Evolutionary conservation across 257 asterid genomes (phyloP).

Genomic region (Euphrasia confusa): DNA sequence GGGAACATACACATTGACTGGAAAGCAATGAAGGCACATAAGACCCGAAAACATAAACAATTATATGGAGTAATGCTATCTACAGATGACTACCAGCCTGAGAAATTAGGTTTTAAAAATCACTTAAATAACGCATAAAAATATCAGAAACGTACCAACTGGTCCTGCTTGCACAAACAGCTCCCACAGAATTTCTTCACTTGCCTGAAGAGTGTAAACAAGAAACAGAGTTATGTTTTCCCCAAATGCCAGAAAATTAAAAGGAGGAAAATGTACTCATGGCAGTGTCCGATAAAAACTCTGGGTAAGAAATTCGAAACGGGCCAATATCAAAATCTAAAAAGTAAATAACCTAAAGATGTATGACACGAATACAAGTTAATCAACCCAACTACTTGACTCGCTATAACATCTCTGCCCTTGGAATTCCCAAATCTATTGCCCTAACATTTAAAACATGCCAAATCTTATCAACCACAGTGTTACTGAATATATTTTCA

Average conservation of each 20-base stretch:
- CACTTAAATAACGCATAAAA: background rate
- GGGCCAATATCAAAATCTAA: background rate
- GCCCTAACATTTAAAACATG: constrained; percentile 1
- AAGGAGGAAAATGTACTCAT: background rate
- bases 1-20: constrained; percentile 95
- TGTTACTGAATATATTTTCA: background rate
- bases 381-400: background rate
- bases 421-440: too few species aligned
- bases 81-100: background rate
- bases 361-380: background rate
- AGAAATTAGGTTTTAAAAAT: background rate
- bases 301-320: background rate
- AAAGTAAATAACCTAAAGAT: background rate
- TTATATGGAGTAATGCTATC: background rate
- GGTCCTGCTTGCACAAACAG: constrained; percentile 97
- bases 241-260: constrained; percentile 13
- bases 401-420: background rate
- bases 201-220: constrained; percentile 41
- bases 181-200: constrained; percentile 93
- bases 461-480: background rate
- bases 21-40: constrained; percentile 19
- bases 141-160: constrained; percentile 54
- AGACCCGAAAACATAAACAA: constrained; percentile 7
- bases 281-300: too few species aligned
- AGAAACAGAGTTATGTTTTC: constrained; percentile 4